Evolutionary conservation across 192 early-diverging fungal genomes (phyloP), one percentile per base, ranked within the genome.

Genomic region (Anaeromyces robustus): DNA sequence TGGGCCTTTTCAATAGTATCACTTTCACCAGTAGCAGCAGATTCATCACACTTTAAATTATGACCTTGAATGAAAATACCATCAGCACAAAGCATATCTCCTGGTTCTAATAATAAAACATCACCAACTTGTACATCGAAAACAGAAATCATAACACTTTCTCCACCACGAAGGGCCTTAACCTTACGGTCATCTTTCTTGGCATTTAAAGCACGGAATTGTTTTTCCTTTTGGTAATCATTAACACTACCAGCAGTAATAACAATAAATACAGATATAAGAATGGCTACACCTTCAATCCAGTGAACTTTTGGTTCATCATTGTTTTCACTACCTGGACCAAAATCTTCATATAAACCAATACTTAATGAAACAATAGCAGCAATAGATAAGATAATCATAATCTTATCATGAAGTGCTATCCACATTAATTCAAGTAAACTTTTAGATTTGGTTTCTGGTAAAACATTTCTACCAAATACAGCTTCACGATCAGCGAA

Each of bases 201-300:
- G 79, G 93, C 92, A 81, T 94, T 94, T 19, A 96, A 84, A 80
- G 90, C 90, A n/a, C 90, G 89, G 86, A 96, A 96, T 86, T 96
- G 94, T 77, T 88, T 88, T 84, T 95, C 94, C 86, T 96, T 96
- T 80, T 95, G 93, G 78, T 87, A 95, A 85, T 96, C 94, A 80
- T 96, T 96, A 80, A 94, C 83, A 80, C 92, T 92, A 14, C 92
- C 92, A 30, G 93, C 92, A 18, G 92, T 80, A 17, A 94, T 89
- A 12, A 95, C 94, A n/a, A 95, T 91, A 13, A 92, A 52, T 52
- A 95, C 89, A 29, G 94, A 94, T 0, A 93, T 89, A 78, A 96
- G 87, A 78, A 95, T 96, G 12, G 30, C 30, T 13, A 80, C 79
- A 37, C 95, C 94, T 81, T 95, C 94, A 29, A 96, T 92, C 94